phyloP scores from a whole-genome alignment of 345 rosid species.

The thale cress (Arabidopsis thaliana) region DNA sequence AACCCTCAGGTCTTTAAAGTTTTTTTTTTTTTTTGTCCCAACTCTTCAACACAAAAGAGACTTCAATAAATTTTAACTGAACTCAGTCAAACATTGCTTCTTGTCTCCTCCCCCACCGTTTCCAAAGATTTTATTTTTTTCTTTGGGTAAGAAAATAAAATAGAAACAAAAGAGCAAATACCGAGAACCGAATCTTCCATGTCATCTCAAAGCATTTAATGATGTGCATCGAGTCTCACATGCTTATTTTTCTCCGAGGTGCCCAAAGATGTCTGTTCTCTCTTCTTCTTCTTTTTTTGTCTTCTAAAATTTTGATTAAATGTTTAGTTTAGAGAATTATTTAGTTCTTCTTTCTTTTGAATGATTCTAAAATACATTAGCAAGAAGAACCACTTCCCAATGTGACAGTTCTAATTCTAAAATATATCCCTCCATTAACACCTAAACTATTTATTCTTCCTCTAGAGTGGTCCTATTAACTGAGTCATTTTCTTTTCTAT shows the following conservation, averaged over 20 bases:
- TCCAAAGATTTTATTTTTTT: constrained; percentile 15
- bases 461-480: constrained; percentile 11
- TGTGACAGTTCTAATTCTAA: constrained; percentile 37
- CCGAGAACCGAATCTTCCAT: constrained; percentile 77
- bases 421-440: constrained; percentile 25
- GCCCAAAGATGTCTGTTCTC: constrained; percentile 82
- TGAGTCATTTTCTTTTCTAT: not conserved
- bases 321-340: constrained; percentile 5
- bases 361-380: constrained; percentile 23
- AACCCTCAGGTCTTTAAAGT: not conserved
- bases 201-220: constrained; percentile 64
- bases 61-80: constrained; percentile 24
- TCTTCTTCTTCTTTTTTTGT: constrained; percentile 9
- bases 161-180: constrained; percentile 42
- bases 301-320: not conserved
- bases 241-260: constrained; percentile 53
- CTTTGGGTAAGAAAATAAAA: not conserved
- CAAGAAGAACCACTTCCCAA: constrained; percentile 41
- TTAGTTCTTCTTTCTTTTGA: constrained; percentile 30
- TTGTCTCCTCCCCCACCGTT: constrained; percentile 54
- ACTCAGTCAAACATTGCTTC: constrained; percentile 59
- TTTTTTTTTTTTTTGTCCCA: not conserved
- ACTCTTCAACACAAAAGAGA: constrained; percentile 29
- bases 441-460: constrained; percentile 31
- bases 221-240: constrained; percentile 61